Evolutionary conservation across 2,329 filamentous ascomycete genomes (phyloP).

Genomic region (Aspergillus arachidicola): DNA sequence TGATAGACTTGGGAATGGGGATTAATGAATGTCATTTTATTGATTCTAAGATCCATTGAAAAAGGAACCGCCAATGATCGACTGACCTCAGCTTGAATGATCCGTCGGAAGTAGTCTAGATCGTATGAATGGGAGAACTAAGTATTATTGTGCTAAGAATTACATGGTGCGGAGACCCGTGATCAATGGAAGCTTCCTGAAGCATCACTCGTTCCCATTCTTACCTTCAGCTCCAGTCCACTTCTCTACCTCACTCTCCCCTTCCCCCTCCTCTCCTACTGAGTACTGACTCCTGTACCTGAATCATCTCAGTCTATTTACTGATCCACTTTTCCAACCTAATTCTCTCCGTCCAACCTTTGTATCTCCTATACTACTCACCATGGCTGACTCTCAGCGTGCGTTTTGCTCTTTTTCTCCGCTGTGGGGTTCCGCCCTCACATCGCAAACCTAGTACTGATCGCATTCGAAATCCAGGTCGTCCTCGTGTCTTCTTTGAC

Average conservation of each 20-base stretch:
- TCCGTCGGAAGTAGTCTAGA: neutral
- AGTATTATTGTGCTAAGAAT: neutral
- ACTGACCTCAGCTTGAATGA: neutral
- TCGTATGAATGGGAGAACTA: neutral
- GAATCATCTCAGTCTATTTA: neutral
- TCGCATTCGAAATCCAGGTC: constrained; percentile 45
- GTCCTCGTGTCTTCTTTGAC: constrained; percentile 90
- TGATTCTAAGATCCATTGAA: neutral
- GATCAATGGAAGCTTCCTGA: constrained; percentile 46
- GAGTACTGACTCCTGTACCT: neutral
- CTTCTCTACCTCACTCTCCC: constrained; percentile 9
- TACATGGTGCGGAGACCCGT: constrained; percentile 7
- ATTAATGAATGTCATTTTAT: neutral
- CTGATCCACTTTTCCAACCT: neutral
- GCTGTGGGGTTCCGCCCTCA: constrained; percentile 27
- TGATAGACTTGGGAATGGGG: neutral
- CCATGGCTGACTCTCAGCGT: constrained; percentile 43
- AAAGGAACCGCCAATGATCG: neutral
- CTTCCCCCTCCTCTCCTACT: constrained; percentile 6
- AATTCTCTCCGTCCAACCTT: neutral
- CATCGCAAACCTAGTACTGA: constrained; percentile 14
- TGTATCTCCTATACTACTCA: constrained; percentile 10
- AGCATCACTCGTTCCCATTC: constrained; percentile 24
- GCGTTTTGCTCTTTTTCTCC: constrained; percentile 19
- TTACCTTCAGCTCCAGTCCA: constrained; percentile 4